Base-by-base conservation (phyloP, 2,329 filamentous ascomycete genomes). In the Sphaerulina populicola region DNA sequence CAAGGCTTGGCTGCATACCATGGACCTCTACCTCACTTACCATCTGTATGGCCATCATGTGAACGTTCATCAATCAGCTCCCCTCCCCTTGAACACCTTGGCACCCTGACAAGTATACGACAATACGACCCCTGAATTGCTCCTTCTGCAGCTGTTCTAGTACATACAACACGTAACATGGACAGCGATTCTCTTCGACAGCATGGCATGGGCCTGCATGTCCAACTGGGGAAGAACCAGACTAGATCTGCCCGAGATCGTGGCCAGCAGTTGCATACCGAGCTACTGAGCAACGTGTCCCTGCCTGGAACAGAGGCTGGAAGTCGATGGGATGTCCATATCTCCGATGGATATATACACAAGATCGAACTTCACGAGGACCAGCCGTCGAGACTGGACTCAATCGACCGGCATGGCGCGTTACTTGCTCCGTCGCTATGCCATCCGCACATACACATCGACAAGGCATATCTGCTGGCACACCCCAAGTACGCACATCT, bases 361-460 rank as follows among this genome's bases (percentile, higher is more conserved):
- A 27, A 27, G 10, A 36, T 56, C 33, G 29, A 38, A 10, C 21
- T 39, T 11, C 23, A 37, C 2, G 29, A 39, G 8, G 35, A 27
- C 1, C 37, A 6, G 10, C 21, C 29, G 3, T 12, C 27, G 12
- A 27, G 14, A 14, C 29, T 40, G 4, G 29, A 38, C 21, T 12
- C 38, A n/a, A 65, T 80, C 44, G 59, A 75, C 55, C 71, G 67
- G 14, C 49, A 58, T 18, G 66, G 65, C 44, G 64, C 70, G 23
- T 66, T 80, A 1, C 59, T 79, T 9, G 67, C 71, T 15, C 79
- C 81, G 3, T 74, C 76, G 7, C 73, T 88, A 2, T 86, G 82
- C 57, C 85, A 88, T 62, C 82, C 84, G 6, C 84, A 88, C 58
- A 78, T 88, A 45, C 85, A 88, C 62, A 72, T 88, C 27, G 85